These are phyloP conservation scores for Mrakiaceae sp. DNA, from an alignment of 1,284 basidiomycete genomes.

Conservation along the genomic window DNA sequence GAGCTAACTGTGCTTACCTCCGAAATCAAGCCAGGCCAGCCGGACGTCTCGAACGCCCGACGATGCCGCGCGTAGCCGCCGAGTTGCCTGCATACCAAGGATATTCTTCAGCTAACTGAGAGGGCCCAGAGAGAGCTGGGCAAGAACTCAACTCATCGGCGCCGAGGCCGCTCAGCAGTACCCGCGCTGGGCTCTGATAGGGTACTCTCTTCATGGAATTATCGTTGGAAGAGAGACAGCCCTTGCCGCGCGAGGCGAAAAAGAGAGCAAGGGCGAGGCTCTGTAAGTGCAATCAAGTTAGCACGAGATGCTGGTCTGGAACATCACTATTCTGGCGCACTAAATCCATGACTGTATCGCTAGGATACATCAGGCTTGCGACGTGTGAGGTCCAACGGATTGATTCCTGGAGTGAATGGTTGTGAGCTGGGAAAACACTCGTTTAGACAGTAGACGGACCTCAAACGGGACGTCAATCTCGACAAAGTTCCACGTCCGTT, in stretches of 20 bases:
- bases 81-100: slow-evolving; percentile 43
- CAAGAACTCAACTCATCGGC: slow-evolving; percentile 57
- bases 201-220: slow-evolving; percentile 28
- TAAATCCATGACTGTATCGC: slow-evolving; percentile 80
- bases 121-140: not conserved
- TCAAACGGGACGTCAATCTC: slow-evolving; percentile 74
- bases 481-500: slow-evolving; percentile 80
- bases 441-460: slow-evolving; percentile 60
- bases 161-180: slow-evolving; percentile 82
- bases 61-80: slow-evolving; percentile 90
- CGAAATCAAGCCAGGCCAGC: slow-evolving; percentile 61
- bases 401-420: slow-evolving; percentile 52
- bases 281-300: slow-evolving; percentile 34
- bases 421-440: slow-evolving; percentile 47
- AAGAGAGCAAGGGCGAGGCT: slow-evolving; percentile 84
- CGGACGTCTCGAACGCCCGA: slow-evolving; percentile 52
- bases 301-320: too few species aligned
- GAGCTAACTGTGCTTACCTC: slow-evolving; percentile 46
- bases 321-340: slow-evolving; percentile 38
- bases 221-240: slow-evolving; percentile 38
- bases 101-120: too few species aligned
- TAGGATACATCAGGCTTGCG: slow-evolving; percentile 67
- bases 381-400: slow-evolving; percentile 46
- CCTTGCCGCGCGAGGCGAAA: slow-evolving; percentile 75
- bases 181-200: slow-evolving; percentile 65